These are phyloP conservation scores for Xanthoconium stramineum DNA, from an alignment of 768 basidiomycete genomes.

Conservation along the genomic window DNA sequence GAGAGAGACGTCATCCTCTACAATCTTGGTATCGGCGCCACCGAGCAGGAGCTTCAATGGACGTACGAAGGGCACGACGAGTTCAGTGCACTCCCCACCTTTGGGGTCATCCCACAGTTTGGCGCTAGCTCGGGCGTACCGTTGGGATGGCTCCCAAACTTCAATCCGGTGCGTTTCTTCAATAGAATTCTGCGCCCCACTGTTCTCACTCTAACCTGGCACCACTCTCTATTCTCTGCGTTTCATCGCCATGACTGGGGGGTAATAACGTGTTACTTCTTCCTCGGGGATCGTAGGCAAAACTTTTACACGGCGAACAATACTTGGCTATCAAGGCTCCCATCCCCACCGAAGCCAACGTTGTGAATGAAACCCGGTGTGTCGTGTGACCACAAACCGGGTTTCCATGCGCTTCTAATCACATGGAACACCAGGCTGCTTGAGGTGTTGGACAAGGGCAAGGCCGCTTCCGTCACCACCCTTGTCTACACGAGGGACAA, in stretches of 20 bases:
- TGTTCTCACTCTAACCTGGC: background rate
- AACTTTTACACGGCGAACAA: slow-evolving; percentile 97
- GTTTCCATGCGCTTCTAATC: slow-evolving; percentile 10
- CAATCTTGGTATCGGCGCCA: slow-evolving; percentile 93
- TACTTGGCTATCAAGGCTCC: slow-evolving; percentile 84
- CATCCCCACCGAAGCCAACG: slow-evolving; percentile 79
- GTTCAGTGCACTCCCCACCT: slow-evolving; percentile 87
- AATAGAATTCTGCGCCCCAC: background rate
- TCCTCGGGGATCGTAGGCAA: slow-evolving; percentile 53
- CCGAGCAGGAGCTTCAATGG: slow-evolving; percentile 88
- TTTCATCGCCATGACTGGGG: background rate
- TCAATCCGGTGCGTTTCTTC: slow-evolving; percentile 72
- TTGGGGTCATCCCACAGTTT: slow-evolving; percentile 94
- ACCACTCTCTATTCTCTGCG: background rate
- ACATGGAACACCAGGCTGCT: slow-evolving; percentile 46
- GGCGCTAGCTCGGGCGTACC: slow-evolving; percentile 60
- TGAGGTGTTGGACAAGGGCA: slow-evolving; percentile 88
- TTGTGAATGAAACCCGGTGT: slow-evolving; percentile 72
- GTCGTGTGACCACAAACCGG: background rate
- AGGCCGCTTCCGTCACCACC: slow-evolving; percentile 85
- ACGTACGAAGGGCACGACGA: slow-evolving; percentile 86
- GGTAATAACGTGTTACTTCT: background rate
- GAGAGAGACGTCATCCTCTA: slow-evolving; percentile 94
- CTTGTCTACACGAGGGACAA: slow-evolving; percentile 81
- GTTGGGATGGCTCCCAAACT: slow-evolving; percentile 91